Evolutionary conservation across 441 rosid species (phyloP).

Genomic region (Jatropha multifida): DNA sequence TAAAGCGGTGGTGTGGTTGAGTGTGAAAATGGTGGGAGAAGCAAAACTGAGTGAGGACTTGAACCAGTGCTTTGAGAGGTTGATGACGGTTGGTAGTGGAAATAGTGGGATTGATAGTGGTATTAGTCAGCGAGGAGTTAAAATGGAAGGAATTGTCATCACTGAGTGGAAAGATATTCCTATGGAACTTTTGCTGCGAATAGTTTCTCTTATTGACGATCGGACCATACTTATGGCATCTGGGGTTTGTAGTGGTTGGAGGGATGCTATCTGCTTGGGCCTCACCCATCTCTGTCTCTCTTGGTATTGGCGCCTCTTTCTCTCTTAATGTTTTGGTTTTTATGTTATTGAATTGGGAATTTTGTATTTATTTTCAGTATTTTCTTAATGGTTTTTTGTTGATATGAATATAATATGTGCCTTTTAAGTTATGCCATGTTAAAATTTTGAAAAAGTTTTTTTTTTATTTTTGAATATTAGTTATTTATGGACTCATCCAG

Average conservation of each 20-base stretch:
- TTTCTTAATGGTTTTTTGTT: background rate
- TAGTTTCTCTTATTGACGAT: conserved; percentile 76
- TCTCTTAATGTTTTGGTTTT: background rate
- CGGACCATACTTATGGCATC: conserved; percentile 74
- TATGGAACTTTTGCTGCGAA: conserved; percentile 69
- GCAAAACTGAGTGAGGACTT: conserved; percentile 47
- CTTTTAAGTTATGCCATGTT: background rate
- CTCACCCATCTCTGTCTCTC: conserved; percentile 78
- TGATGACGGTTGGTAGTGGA: conserved; percentile 47
- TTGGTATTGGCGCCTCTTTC: conserved; percentile 42
- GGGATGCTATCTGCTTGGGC: conserved; percentile 77
- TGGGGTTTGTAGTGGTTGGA: conserved; percentile 90
- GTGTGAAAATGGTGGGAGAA: conserved; percentile 40
- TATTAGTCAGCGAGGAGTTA: conserved; percentile 29
- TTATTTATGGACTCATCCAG: background rate
- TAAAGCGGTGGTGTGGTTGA: conserved; percentile 25
- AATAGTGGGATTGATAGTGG: conserved; percentile 15
- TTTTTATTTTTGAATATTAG: background rate
- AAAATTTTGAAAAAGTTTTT: background rate
- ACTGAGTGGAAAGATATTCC: conserved; percentile 89
- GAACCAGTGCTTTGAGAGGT: conserved; percentile 61
- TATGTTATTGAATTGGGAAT: conserved; percentile 6
- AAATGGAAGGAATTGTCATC: conserved; percentile 54
- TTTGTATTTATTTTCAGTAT: background rate
- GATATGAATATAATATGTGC: background rate